Conservation (phyloP, 495 filamentous ascomycete species). For the Alectoria sarmentosa region DNA sequence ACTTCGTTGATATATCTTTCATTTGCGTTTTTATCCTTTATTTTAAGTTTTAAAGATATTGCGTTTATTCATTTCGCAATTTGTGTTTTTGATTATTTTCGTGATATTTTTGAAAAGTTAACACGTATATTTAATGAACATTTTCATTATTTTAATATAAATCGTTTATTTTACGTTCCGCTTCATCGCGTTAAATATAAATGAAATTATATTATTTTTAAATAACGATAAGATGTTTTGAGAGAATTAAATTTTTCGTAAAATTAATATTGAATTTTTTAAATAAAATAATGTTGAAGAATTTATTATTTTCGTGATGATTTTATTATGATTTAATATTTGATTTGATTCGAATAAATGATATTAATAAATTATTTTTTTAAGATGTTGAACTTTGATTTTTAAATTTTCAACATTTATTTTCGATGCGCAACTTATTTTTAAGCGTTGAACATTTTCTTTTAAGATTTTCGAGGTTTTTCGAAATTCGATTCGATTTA, state of each 20-base stretch:
- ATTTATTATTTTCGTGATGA: neutral
- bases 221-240: neutral
- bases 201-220: neutral
- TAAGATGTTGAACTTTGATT: too few species aligned
- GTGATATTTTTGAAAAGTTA: neutral
- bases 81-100: neutral
- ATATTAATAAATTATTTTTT: too few species aligned
- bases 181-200: neutral
- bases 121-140: neutral
- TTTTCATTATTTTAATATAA: neutral
- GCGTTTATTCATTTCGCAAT: neutral
- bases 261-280: too few species aligned
- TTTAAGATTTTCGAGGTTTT: neutral
- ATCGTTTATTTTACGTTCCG: neutral
- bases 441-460: neutral
- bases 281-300: too few species aligned
- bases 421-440: neutral
- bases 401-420: neutral
- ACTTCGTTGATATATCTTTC: too few species aligned
- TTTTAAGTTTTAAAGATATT: too few species aligned
- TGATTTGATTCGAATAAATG: neutral
- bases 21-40: too few species aligned
- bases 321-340: neutral
- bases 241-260: neutral
- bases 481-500: neutral